phyloP scores from a whole-genome alignment of 257 asterid genomes.

The Linaria vulgaris region DNA sequence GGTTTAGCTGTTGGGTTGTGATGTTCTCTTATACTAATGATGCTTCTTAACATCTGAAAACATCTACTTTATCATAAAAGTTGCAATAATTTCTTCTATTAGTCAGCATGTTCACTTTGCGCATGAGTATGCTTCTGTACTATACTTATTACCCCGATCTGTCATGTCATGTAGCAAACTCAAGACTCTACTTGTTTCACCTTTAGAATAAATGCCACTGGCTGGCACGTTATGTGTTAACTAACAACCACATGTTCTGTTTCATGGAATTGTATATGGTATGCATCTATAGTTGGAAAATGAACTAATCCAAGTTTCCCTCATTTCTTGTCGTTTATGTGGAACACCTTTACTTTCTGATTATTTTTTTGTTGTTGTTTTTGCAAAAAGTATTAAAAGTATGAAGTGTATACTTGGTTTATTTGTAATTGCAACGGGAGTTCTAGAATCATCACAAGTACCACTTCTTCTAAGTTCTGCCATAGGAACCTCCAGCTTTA shows the following conservation, averaged over 20 bases:
- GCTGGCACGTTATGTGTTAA: not conserved
- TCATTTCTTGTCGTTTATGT: not conserved
- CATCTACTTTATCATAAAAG: not conserved
- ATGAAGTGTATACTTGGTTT: no score
- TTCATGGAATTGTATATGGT: not conserved
- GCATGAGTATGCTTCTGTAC: not conserved
- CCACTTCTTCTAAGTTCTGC: no score
- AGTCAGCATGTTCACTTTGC: not conserved
- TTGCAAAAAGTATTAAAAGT: no score
- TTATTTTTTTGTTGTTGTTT: no score
- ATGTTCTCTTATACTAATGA: not conserved
- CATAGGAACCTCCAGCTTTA: no score
- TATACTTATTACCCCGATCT: not conserved
- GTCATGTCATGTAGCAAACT: not conserved
- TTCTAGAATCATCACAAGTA: no score
- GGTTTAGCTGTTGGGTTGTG: slow-evolving; percentile 14
- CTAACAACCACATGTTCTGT: not conserved
- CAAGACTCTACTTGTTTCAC: not conserved
- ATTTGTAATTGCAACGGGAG: no score
- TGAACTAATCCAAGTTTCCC: not conserved
- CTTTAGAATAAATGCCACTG: not conserved
- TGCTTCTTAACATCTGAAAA: not conserved
- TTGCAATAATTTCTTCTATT: not conserved
- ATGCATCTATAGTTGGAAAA: not conserved
- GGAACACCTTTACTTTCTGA: no score